Evolutionary conservation across 164 flowering plant genomes (phyloP).

Genomic region (Echeveria elegans): DNA sequence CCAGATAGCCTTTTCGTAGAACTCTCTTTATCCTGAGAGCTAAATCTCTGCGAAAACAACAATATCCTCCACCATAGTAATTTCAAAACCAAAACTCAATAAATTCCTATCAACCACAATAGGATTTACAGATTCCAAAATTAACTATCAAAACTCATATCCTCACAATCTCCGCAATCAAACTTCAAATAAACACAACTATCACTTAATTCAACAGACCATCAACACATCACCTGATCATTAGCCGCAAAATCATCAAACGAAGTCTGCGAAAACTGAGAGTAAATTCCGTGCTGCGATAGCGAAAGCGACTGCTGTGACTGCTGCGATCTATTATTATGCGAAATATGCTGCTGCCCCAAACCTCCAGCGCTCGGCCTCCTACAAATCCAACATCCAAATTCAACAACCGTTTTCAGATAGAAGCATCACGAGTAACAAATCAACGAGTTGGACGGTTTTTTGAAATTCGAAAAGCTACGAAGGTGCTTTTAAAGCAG

Average conservation of each 20-base stretch:
- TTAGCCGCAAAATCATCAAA: slow-evolving; percentile 42
- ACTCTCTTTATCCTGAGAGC: slow-evolving; percentile 81
- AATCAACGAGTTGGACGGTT: neutral
- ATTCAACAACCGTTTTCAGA: neutral
- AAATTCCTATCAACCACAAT: neutral
- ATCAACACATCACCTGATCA: slow-evolving; percentile 40
- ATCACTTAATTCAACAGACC: slow-evolving; percentile 57
- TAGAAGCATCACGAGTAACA: neutral
- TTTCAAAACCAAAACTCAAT: neutral
- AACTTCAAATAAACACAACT: slow-evolving; percentile 22
- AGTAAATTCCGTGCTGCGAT: slow-evolving; percentile 54
- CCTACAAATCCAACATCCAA: neutral
- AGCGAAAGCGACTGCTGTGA: slow-evolving; percentile 28
- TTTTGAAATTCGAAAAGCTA: neutral
- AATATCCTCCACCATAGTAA: neutral
- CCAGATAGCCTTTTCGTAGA: slow-evolving; percentile 44
- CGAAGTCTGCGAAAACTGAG: slow-evolving; percentile 83
- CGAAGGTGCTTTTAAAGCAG: neutral
- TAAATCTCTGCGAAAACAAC: slow-evolving; percentile 44
- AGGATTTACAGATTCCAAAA: neutral
- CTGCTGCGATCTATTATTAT: neutral
- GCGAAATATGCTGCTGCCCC: slow-evolving; percentile 4
- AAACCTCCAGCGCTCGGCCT: neutral
- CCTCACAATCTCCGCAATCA: slow-evolving; percentile 27
- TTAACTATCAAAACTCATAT: slow-evolving; percentile 32